A percentile compares a stretch with the other conserved stretches of the same genome.
Conservation (phyloP, 148 eudicot species). For the Talinum fruticosum region DNA sequence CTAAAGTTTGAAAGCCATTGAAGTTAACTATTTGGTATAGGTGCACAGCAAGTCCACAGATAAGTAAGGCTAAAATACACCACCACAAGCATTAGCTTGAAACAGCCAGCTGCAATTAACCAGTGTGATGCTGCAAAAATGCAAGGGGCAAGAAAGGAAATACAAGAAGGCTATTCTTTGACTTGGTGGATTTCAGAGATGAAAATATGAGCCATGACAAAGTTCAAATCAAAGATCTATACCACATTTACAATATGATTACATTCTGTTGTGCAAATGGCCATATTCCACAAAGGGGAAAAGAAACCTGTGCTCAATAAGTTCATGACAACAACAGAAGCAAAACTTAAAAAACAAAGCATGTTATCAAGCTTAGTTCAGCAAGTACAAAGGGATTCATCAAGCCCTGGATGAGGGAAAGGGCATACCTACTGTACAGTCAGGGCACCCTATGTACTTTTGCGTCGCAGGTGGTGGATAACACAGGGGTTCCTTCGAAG, state of each 20-base stretch:
- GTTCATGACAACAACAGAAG: conserved; percentile 30
- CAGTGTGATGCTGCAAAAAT: conserved; percentile 4
- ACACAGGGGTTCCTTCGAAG: conserved; percentile 80
- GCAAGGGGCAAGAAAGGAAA: background rate
- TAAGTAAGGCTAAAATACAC: background rate
- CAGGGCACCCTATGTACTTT: conserved; percentile 45
- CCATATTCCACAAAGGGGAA: conserved; percentile 24
- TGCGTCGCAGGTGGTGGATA: conserved; percentile 74
- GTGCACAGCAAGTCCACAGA: background rate
- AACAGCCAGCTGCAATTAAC: background rate
- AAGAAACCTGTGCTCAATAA: conserved; percentile 36
- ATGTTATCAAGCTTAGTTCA: conserved; percentile 35
- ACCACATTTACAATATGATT: conserved; percentile 64
- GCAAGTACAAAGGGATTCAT: conserved; percentile 28
- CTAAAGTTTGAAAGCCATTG: background rate
- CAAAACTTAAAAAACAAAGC: conserved; percentile 20
- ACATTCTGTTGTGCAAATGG: conserved; percentile 43
- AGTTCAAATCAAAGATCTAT: conserved; percentile 40
- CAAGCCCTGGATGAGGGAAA: conserved; percentile 26
- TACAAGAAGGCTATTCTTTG: background rate
- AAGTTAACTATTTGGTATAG: background rate
- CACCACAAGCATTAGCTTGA: background rate
- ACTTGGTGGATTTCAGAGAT: conserved; percentile 19
- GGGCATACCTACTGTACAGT: conserved; percentile 38
- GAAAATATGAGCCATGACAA: conserved; percentile 35